Evolutionary conservation across 2,329 filamentous ascomycete genomes (phyloP).

Genomic region (Graphium sp.): DNA sequence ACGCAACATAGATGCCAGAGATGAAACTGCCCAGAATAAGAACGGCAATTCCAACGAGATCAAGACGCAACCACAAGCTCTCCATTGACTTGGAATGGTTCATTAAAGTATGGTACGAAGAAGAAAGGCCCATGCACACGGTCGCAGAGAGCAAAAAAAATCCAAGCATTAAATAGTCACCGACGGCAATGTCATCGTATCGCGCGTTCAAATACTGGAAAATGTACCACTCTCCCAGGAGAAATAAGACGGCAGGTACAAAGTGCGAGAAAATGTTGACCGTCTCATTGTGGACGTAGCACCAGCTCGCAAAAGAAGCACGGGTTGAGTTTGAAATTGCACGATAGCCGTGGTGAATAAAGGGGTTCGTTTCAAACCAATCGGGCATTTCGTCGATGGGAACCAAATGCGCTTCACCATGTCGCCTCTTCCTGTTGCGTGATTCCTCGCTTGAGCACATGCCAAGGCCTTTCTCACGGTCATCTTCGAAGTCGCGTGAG

Average conservation of each 20-base stretch:
- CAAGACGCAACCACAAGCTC: slow-evolving; percentile 18
- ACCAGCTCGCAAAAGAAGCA: too few species aligned
- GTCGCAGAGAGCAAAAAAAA: slow-evolving; percentile 18
- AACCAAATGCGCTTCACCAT: too few species aligned
- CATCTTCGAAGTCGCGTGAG: too few species aligned
- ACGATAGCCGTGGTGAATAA: too few species aligned
- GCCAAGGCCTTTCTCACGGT: too few species aligned
- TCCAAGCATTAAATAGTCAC: slow-evolving; percentile 20
- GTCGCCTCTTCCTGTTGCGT: too few species aligned
- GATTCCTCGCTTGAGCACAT: too few species aligned
- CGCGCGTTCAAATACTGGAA: slow-evolving; percentile 9
- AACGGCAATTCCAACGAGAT: slow-evolving; percentile 19
- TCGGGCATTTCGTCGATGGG: too few species aligned
- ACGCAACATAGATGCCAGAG: slow-evolving; percentile 20
- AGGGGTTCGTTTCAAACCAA: too few species aligned
- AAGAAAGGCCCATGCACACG: slow-evolving; percentile 18
- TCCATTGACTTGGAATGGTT: slow-evolving; percentile 18
- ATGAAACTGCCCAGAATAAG: slow-evolving; percentile 19
- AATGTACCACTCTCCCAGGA: slow-evolving; percentile 12
- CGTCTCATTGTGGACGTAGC: slow-evolving; percentile 16
- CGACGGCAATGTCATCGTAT: slow-evolving; percentile 15
- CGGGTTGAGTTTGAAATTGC: too few species aligned
- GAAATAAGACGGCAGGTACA: slow-evolving; percentile 19
- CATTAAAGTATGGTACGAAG: slow-evolving; percentile 20
- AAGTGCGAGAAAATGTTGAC: slow-evolving; percentile 18